Conservation (phyloP, 1,284 basidiomycete genomes). For the Cutaneotrichosporon cavernicola region DNA sequence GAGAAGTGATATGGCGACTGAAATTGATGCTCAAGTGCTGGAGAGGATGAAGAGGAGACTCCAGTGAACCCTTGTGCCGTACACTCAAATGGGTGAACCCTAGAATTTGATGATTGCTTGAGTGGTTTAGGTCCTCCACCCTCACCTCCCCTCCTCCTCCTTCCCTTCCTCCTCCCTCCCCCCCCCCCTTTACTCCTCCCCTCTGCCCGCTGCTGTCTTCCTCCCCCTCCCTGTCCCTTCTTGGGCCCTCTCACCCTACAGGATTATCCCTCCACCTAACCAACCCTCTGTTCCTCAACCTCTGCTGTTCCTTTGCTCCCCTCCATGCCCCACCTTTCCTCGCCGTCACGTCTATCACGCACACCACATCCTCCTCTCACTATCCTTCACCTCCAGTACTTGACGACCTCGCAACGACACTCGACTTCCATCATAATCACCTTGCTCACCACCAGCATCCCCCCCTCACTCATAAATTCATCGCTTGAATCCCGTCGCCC, state of each 20-base stretch:
- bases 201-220: background rate
- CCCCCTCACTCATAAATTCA: background rate
- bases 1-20: too few relatives aligned
- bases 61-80: background rate
- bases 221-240: background rate
- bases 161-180: background rate
- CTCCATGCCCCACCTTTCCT: background rate
- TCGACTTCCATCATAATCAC: background rate
- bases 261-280: too few relatives aligned
- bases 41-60: background rate
- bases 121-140: background rate
- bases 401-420: constrained; percentile 1
- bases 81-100: background rate
- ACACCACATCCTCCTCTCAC: background rate
- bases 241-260: too few relatives aligned
- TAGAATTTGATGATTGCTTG: background rate
- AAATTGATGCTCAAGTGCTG: too few relatives aligned
- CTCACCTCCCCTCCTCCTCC: background rate
- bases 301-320: background rate
- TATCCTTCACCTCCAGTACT: background rate
- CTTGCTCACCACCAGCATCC: background rate
- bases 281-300: background rate
- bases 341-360: background rate
- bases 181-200: background rate
- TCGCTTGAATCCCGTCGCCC: background rate